Evolutionary conservation across 73 alveolate genomes (phyloP).

Genomic region (Durusdinium trenchii): DNA sequence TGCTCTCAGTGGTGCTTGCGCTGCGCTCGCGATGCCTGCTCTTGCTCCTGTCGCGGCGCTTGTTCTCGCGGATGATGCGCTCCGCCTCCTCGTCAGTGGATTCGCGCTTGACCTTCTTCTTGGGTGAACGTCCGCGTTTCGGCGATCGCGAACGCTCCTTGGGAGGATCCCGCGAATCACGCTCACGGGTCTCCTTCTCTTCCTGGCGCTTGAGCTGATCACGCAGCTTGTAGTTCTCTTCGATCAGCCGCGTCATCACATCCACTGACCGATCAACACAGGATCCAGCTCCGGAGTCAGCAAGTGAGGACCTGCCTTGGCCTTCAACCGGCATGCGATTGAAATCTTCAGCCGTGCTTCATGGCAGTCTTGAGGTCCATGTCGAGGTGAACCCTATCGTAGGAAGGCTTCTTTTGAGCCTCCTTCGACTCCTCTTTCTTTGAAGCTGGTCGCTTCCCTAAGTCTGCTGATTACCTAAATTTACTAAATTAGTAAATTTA

Average conservation of each 20-base stretch:
- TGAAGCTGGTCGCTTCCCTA: no score
- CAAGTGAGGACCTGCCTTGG: no score
- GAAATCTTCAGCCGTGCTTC: not conserved
- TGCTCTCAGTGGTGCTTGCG: no score
- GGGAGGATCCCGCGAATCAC: no score
- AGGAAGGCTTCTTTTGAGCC: not conserved
- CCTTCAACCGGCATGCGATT: no score
- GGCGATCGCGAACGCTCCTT: no score
- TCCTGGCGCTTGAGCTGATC: not conserved
- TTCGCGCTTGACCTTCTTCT: not conserved
- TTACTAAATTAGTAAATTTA: no score
- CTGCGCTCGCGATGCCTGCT: not conserved
- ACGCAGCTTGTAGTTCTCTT: not conserved
- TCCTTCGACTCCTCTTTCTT: not conserved
- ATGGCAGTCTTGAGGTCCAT: not conserved
- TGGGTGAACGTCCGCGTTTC: no score
- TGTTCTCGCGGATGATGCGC: not conserved
- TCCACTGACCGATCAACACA: not conserved
- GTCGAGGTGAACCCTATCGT: not conserved
- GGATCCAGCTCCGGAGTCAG: not conserved
- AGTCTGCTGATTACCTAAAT: no score
- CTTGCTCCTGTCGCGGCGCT: not conserved
- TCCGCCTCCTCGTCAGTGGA: not conserved
- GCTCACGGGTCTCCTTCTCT: no score
- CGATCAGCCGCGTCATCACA: constrained; percentile 36